phyloP scores from a whole-genome alignment of 2,329 filamentous ascomycete species.

The Diaporthe sp. region DNA sequence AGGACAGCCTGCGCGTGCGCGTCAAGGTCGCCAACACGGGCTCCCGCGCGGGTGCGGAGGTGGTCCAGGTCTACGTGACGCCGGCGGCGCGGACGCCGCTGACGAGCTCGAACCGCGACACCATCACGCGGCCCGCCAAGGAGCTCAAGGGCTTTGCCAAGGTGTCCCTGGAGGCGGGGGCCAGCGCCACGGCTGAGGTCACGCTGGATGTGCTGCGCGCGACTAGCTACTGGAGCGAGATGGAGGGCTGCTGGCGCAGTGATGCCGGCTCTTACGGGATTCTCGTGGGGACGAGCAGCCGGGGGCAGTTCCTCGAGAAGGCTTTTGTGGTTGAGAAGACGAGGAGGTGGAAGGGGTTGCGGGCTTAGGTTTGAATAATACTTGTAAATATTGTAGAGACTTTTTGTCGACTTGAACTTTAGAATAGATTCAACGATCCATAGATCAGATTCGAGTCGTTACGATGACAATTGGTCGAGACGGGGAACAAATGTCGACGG shows the following conservation, averaged over 20 bases:
- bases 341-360: constrained; percentile 15
- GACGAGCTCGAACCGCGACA: constrained; percentile 42
- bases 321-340: neutral
- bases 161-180: constrained; percentile 54
- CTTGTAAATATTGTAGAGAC: neutral
- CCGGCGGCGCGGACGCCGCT: constrained; percentile 45
- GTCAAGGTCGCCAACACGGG: constrained; percentile 63
- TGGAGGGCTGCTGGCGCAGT: constrained; percentile 54
- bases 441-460: neutral
- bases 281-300: constrained; percentile 53
- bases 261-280: constrained; percentile 55
- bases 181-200: constrained; percentile 50
- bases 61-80: constrained; percentile 51
- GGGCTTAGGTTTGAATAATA: neutral
- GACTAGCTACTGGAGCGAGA: constrained; percentile 58
- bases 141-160: constrained; percentile 62
- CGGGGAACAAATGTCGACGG: neutral
- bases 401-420: neutral
- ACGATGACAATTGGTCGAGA: neutral
- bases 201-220: constrained; percentile 52
- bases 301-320: constrained; percentile 36
- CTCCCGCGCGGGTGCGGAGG: constrained; percentile 46
- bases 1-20: constrained; percentile 23
- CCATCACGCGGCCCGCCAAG: constrained; percentile 54
- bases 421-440: neutral